A percentile compares a stretch with the other conserved stretches of the same genome.
Conservation (phyloP, 2,329 filamentous ascomycete genomes). For the Ascochyta lentis region DNA sequence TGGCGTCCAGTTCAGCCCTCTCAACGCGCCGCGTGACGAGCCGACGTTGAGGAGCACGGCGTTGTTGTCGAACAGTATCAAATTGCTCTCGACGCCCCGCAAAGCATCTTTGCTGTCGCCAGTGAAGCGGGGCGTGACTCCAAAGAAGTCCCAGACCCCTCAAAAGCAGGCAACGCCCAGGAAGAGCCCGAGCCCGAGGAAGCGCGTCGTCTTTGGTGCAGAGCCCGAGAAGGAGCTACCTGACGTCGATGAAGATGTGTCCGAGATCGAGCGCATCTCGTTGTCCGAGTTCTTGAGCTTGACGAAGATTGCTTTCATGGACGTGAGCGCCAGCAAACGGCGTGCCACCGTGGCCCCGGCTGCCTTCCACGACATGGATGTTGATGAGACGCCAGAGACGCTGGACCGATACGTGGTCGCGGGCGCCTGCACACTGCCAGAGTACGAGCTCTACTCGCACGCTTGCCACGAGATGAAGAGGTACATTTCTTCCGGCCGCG, state of each 20-base stretch:
- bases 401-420: slow-evolving; percentile 85
- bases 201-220: slow-evolving; percentile 43
- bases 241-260: slow-evolving; percentile 28
- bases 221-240: slow-evolving; percentile 24
- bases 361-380: slow-evolving; percentile 45
- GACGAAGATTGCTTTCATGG: slow-evolving; percentile 98
- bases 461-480: slow-evolving; percentile 95
- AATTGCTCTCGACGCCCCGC: slow-evolving; percentile 56
- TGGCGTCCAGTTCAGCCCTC: slow-evolving; percentile 45
- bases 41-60: slow-evolving; percentile 40
- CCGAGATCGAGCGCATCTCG: slow-evolving; percentile 69
- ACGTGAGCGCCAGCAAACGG: slow-evolving; percentile 93
- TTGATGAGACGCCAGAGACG: slow-evolving; percentile 57
- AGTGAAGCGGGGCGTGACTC: slow-evolving; percentile 47
- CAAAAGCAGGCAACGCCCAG: slow-evolving; percentile 50
- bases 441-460: slow-evolving; percentile 94
- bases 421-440: slow-evolving; percentile 87
- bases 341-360: slow-evolving; percentile 72
- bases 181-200: slow-evolving; percentile 43
- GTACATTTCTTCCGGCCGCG: slow-evolving; percentile 91
- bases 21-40: slow-evolving; percentile 38
- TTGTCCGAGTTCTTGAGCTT: slow-evolving; percentile 92
- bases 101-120: slow-evolving; percentile 56
- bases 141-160: slow-evolving; percentile 47
- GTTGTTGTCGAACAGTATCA: slow-evolving; percentile 54